Base-by-base conservation (phyloP, 2,329 filamentous ascomycete species). In the Pseudocercospora fijiensis region DNA sequence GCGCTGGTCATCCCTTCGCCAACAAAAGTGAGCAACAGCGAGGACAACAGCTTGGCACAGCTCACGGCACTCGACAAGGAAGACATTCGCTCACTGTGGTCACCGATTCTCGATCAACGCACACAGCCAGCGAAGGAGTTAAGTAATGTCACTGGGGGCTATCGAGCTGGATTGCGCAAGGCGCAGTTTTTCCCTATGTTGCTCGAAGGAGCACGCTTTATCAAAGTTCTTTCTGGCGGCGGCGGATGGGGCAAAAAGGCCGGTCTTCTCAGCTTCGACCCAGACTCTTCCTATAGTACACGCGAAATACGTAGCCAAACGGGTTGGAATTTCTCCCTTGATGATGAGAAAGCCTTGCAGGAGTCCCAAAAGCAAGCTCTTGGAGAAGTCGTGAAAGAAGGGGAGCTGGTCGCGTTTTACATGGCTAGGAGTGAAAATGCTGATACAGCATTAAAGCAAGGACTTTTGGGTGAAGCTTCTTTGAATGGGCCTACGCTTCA, bases 181-280 rank as follows among this genome's bases (percentile, higher is more conserved):
- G 27, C 20, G 7, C 20, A 30, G 45, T 20, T 22, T 52, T 22
- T 37, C 49, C 33, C 7, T 10, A 13, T 51, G 28, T 20, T 65
- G 22, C 13, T 24, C 11, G 13, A 22, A 18, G 77, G 78, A 26
- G 78, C 75, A 20, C 76, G 77, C 52, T 72, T 84, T n/a, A 77
- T 80, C 68, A 78, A 77, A 59, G 76, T 80, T 83, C 85, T 93
- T 67, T 92, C 90, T 71, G 91, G 91, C 4, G 91, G 91, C 52
- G 91, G 91, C 47, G 91, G 91, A 20, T 96, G 91, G 91, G 91
- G 91, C 16, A 81, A 85, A 61, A 95, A 94, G 75, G 87, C 89
- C 70, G 91, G 91, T 0, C 79, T 96, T 0, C 79, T 96, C 2
- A 91, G 91, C 5, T 81, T 96, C 3, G 91, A 95, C 72, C 90